These are phyloP conservation scores for Dendrothele bispora DNA, from an alignment of 768 basidiomycete species.

Conservation along the genomic window DNA sequence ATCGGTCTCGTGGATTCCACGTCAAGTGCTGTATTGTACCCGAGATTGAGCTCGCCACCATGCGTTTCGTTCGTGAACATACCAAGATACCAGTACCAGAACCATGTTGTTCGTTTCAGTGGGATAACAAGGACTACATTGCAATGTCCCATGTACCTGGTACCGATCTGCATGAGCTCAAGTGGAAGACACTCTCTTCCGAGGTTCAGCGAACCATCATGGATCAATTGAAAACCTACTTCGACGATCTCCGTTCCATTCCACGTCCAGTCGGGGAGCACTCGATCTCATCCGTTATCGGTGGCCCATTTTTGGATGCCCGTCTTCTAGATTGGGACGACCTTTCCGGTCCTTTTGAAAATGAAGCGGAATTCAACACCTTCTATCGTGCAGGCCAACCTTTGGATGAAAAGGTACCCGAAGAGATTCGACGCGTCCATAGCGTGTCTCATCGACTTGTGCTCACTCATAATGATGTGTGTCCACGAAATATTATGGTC, in stretches of 20 bases:
- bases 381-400: neutral
- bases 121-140: neutral
- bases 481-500: conserved; percentile 43
- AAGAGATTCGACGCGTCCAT: neutral
- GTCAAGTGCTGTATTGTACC: too few species aligned
- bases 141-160: conserved; percentile 7
- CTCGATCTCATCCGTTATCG: conserved; percentile 4
- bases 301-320: conserved; percentile 5
- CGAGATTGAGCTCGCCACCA: conserved; percentile 10
- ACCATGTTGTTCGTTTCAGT: neutral
- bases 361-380: conserved; percentile 9
- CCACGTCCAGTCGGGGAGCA: conserved; percentile 1
- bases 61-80: conserved; percentile 2
- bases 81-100: conserved; percentile 6
- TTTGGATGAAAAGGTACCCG: neutral
- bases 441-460: conserved; percentile 9
- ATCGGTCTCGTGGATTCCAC: too few species aligned
- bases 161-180: neutral
- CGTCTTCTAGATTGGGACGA: conserved; percentile 1
- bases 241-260: conserved; percentile 3
- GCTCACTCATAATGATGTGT: conserved; percentile 43
- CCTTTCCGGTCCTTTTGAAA: conserved; percentile 6
- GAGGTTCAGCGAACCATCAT: neutral
- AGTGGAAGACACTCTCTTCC: neutral
- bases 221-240: neutral